Base-by-base conservation (phyloP, 331 rosid genomes). In the Dryas integrifolia region DNA sequence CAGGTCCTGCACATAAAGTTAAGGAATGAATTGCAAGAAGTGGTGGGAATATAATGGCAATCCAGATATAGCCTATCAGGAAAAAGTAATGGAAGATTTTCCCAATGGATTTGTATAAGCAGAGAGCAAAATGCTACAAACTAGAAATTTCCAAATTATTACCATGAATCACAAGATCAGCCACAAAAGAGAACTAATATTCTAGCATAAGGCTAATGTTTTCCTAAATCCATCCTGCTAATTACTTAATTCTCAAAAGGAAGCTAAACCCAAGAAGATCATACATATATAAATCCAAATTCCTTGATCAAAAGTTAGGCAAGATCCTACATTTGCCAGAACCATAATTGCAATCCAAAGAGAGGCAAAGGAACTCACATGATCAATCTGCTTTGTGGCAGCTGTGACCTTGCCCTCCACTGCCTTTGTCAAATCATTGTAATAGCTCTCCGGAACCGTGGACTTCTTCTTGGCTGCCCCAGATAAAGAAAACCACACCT, bases 401-500 rank as follows among this genome's bases (percentile, higher is more conserved):
- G 99, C 88, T 11, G 99, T 95, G 86, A 95, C 92, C 85, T 89
- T 95, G 67, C 93, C 97, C 18, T 92, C 98, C 9, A 92, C 96
- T 0, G 98, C 99, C 78, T 84, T 90, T 0, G 80, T 72, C 78
- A 95, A 72, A 77, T 95, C 99, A 81, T 84, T 86, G 85, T 90
- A 95, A 77, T 95, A 95, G 80, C 99, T 95, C 44, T 95, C 99
- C 14, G 99, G 99, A 50, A 83, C 99, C 0, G 98, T 95, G 64
- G 99, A 95, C 83, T 90, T 92, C 86, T 95, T 95, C 96, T 95
- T 95, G 6, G 98, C 97, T 0, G 99, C 99, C 46, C 99, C 99
- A 3, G 99, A 95, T 45, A 95, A 72, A 0, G 97, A 86, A 84
- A 95, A 92, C 99, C 99, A 95, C 43, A 95, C 88, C 96, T 95